Base-by-base conservation (phyloP, 83 land plant genomes). In the Thuja plicata region DNA sequence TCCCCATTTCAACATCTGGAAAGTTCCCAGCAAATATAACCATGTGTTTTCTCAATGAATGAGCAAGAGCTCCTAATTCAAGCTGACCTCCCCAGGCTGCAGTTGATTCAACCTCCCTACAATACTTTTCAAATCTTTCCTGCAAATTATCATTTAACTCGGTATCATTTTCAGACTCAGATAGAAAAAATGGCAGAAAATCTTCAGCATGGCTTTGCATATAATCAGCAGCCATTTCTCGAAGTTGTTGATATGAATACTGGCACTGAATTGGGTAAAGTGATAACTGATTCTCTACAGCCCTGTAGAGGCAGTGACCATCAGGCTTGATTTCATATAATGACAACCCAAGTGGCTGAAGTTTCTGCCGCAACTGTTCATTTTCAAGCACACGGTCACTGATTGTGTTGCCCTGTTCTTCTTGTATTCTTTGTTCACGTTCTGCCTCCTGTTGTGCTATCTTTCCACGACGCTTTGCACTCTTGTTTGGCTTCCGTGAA, bases 1-100 rank as follows among this genome's bases (percentile, higher is more conserved):
- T 96, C 12, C 99, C 99, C 99, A 98, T 98, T 89, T 98, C 99
- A 71, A 97, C 97, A 87, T 95, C 96, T 84, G 98, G 95, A 84
- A 92, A 94, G 35, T 93, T 92, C 13, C 95, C 96, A 43, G 99
- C 94, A 86, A 90, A 93, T 78, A 98, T 93, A 77, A 91, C 84
- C 57, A 98, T 96, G 87, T 97, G 99, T 70, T 95, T 97, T 88
- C 86, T 93, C 71, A 98, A 89, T 78, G 96, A 93, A 45, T 96
- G 99, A 2, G 96, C 92, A 48, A 98, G 91, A 45, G 99, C 99
- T 86, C 92, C 96, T 37, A 98, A 93, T 66, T 98, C 99, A 11
- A 98, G 93, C 82, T 98, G 99, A 45, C 99, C 99, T 85, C 99
- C 99, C 99, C 99, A 98, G 2, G 95, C 92, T 73, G 99, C 97